These are phyloP conservation scores for Gaertneriomyces semiglobifer DNA, from an alignment of 192 early-diverging fungal species.

Conservation along the genomic window DNA sequence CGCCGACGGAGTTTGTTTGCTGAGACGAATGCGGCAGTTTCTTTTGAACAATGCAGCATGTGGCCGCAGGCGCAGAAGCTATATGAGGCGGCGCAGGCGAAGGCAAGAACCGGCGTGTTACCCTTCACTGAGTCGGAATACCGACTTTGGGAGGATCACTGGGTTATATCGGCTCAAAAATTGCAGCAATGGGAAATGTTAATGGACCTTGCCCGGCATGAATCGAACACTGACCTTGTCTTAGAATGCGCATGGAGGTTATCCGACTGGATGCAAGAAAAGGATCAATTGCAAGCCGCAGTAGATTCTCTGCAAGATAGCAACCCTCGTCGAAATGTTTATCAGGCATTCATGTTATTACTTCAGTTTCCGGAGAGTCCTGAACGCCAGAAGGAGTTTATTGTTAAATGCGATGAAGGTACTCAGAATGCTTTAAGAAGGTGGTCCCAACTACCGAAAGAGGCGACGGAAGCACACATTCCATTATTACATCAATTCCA, in stretches of 20 bases:
- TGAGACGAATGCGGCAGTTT: conserved; percentile 95
- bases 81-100: conserved; percentile 91
- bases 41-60: conserved; percentile 89
- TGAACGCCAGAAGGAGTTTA: conserved; percentile 57
- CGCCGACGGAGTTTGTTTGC: conserved; percentile 78
- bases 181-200: conserved; percentile 98
- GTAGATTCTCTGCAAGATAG: conserved; percentile 61
- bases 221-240: conserved; percentile 79
- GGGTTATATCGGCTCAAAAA: conserved; percentile 84
- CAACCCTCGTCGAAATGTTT: conserved; percentile 75
- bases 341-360: conserved; percentile 75
- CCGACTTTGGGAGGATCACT: conserved; percentile 95
- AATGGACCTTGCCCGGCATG: conserved; percentile 85
- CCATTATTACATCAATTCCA: conserved; percentile 90
- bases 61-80: conserved; percentile 88
- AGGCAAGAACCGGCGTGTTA: conserved; percentile 77
- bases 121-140: conserved; percentile 96
- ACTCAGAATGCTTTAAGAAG: conserved; percentile 77
- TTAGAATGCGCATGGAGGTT: conserved; percentile 91
- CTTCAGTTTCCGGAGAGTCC: conserved; percentile 60
- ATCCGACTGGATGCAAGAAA: conserved; percentile 88
- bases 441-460: conserved; percentile 77
- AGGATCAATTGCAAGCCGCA: conserved; percentile 68
- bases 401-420: conserved; percentile 80
- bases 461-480: conserved; percentile 84